phyloP scores from a whole-genome alignment of 345 rosid genomes.

The Acer campestre region DNA sequence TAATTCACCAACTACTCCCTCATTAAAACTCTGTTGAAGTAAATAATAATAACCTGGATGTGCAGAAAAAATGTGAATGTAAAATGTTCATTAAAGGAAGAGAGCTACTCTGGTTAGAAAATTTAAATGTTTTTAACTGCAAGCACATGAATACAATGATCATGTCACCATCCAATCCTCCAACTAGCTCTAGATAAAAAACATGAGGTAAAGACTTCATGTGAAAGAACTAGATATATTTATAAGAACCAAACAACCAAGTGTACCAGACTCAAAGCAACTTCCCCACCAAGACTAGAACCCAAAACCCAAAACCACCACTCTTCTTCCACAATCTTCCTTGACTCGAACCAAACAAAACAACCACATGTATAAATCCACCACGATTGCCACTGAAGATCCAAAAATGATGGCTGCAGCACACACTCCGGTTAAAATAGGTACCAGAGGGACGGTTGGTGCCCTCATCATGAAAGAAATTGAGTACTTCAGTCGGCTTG shows the following conservation, averaged over 20 bases:
- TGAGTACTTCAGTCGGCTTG: conserved; percentile 48
- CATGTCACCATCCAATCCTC: conserved; percentile 24
- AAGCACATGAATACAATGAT: conserved; percentile 51
- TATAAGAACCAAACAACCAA: conserved; percentile 16
- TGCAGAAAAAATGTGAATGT: conserved; percentile 23
- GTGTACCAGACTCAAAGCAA: conserved; percentile 21
- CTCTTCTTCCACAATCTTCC: conserved; percentile 37
- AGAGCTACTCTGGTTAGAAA: conserved; percentile 28
- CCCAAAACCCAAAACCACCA: conserved; percentile 20
- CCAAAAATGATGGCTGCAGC: conserved; percentile 33
- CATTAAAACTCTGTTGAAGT: background rate
- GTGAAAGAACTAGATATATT: conserved; percentile 25
- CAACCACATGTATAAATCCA: conserved; percentile 37
- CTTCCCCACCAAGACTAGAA: conserved; percentile 31
- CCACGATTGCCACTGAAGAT: conserved; percentile 12
- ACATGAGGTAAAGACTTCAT: conserved; percentile 43
- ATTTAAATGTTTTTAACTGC: conserved; percentile 38
- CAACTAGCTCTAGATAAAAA: conserved; percentile 38
- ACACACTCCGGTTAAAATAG: conserved; percentile 49
- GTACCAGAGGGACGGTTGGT: conserved; percentile 61
- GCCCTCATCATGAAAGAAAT: conserved; percentile 62
- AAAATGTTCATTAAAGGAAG: conserved; percentile 4
- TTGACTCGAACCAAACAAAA: conserved; percentile 15
- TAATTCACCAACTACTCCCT: conserved; percentile 6
- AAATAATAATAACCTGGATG: background rate